phyloP scores from a whole-genome alignment of 1,139 yeast genomes.

The Geotrichum europaeum region DNA sequence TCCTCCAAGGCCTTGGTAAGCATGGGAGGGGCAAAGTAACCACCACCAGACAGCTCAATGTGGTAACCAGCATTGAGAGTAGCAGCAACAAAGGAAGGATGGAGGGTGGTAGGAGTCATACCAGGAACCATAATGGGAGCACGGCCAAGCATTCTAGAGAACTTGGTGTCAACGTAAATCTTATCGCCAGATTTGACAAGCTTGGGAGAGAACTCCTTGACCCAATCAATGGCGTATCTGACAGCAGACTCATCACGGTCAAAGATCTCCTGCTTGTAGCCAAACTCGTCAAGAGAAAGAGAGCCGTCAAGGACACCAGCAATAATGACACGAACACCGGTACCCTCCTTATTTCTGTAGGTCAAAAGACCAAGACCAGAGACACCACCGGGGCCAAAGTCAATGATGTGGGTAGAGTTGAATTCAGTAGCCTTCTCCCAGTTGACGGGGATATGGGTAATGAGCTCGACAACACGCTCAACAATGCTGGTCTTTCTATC shows the following conservation, averaged over 20 bases:
- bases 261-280: slow-evolving; percentile 92
- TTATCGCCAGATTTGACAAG: slow-evolving; percentile 60
- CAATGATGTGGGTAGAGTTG: slow-evolving; percentile 79
- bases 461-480: slow-evolving; percentile 67
- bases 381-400: slow-evolving; percentile 98
- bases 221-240: slow-evolving; percentile 88
- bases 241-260: slow-evolving; percentile 59
- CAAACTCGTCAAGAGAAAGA: slow-evolving; percentile 69
- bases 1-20: slow-evolving; percentile 72
- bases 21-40: slow-evolving; percentile 69
- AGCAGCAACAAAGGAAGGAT: slow-evolving; percentile 89
- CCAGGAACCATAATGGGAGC: slow-evolving; percentile 98
- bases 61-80: slow-evolving; percentile 95
- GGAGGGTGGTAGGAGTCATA: slow-evolving; percentile 97
- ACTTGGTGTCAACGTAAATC: slow-evolving; percentile 80
- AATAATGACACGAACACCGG: slow-evolving; percentile 89
- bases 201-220: slow-evolving; percentile 78
- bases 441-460: slow-evolving; percentile 82
- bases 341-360: slow-evolving; percentile 96
- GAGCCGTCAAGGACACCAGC: slow-evolving; percentile 84
- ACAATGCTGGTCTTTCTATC: slow-evolving; percentile 46
- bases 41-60: slow-evolving; percentile 98
- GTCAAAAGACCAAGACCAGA: slow-evolving; percentile 95
- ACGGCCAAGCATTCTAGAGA: slow-evolving; percentile 85
- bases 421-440: slow-evolving; percentile 91